Conservation (phyloP, 495 filamentous ascomycete species). For the Astrocystis sublimbata region DNA sequence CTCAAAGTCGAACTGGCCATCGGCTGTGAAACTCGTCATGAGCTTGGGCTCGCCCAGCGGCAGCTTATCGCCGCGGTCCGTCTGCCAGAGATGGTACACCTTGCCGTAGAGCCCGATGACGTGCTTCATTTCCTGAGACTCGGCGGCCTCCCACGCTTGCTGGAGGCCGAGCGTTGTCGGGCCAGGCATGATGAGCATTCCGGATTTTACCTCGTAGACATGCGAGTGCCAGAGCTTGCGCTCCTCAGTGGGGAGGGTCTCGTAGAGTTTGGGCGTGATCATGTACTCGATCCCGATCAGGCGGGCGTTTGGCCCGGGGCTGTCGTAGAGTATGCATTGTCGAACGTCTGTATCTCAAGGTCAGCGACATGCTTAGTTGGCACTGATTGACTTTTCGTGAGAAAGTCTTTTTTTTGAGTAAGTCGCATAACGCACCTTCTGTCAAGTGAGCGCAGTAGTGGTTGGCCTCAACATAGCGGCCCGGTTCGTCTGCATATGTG, state of each 20-base stretch:
- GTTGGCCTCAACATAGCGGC: constrained; percentile 71
- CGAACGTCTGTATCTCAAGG: constrained; percentile 52
- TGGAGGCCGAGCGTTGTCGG: constrained; percentile 55
- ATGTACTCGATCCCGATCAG: constrained; percentile 93
- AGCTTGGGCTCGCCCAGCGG: constrained; percentile 74
- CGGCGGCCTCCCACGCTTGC: constrained; percentile 68
- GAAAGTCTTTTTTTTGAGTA: too few relatives aligned
- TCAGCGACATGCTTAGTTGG: too few relatives aligned
- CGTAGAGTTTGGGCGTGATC: constrained; percentile 72
- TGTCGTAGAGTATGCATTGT: constrained; percentile 87
- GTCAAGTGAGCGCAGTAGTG: constrained; percentile 85
- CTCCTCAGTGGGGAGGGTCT: constrained; percentile 63
- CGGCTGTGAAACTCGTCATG: constrained; percentile 71
- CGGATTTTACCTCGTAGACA: constrained; percentile 84
- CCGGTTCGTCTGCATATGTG: constrained; percentile 69
- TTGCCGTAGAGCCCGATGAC: constrained; percentile 78
- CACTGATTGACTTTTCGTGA: too few relatives aligned
- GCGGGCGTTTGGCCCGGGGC: constrained; percentile 60
- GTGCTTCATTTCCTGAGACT: constrained; percentile 78
- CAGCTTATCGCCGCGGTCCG: constrained; percentile 74
- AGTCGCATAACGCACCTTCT: constrained; percentile 50
- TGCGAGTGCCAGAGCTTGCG: constrained; percentile 77
- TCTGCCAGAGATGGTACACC: constrained; percentile 88
- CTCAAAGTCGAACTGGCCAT: constrained; percentile 60
- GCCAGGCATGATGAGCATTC: constrained; percentile 82